These are phyloP conservation scores for Aspergillus egyptiacus DNA, from an alignment of 495 filamentous ascomycete genomes.

Conservation along the genomic window DNA sequence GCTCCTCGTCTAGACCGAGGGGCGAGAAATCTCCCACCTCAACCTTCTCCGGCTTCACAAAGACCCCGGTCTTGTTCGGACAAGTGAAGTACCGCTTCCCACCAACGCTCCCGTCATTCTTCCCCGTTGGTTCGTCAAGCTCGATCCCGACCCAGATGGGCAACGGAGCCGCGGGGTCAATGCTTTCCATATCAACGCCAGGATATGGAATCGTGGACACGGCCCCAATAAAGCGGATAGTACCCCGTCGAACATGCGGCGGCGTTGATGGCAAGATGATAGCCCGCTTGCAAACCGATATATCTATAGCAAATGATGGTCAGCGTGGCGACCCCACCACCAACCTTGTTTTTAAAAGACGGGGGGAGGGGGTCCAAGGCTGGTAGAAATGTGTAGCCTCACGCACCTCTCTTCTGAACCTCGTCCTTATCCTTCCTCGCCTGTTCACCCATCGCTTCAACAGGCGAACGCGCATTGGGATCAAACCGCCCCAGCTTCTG, in stretches of 20 bases:
- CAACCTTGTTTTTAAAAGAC: neutral
- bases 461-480: constrained; percentile 62
- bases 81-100: constrained; percentile 72
- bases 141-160: constrained; percentile 82
- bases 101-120: constrained; percentile 82
- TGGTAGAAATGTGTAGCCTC: no score
- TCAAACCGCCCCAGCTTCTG: constrained; percentile 94
- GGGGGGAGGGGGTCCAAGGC: no score
- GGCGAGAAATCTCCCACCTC: constrained; percentile 83
- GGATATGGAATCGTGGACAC: constrained; percentile 71
- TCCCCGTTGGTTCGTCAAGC: constrained; percentile 81
- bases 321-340: neutral
- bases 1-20: constrained; percentile 42
- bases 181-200: constrained; percentile 25
- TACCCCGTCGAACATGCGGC: constrained; percentile 69
- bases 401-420: constrained; percentile 55
- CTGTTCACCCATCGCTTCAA: constrained; percentile 58
- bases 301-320: constrained; percentile 17
- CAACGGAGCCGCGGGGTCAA: constrained; percentile 26
- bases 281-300: constrained; percentile 30
- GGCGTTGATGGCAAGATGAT: constrained; percentile 41
- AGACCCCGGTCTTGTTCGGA: constrained; percentile 68
- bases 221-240: constrained; percentile 73
- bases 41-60: constrained; percentile 84
- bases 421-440: constrained; percentile 59